These are phyloP conservation scores for Nepenthes alata DNA, from an alignment of 179 eudicot species.

Conservation along the genomic window DNA sequence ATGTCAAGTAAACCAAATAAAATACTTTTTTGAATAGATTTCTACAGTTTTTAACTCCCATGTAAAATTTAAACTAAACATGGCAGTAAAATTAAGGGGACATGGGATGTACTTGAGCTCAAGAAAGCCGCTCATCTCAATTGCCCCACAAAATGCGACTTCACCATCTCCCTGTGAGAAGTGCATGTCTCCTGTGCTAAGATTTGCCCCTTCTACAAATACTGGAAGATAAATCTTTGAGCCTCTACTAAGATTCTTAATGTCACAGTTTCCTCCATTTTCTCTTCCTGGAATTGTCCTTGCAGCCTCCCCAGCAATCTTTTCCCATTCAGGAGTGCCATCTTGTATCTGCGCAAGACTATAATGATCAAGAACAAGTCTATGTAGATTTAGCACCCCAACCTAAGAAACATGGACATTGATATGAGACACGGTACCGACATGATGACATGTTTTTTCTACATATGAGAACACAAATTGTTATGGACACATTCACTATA, in stretches of 20 bases:
- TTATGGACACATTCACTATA: too few relatives aligned
- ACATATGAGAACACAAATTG: too few relatives aligned
- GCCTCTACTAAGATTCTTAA: conserved; percentile 86
- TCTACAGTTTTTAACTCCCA: too few relatives aligned
- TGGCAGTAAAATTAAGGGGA: background rate
- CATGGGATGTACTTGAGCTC: conserved; percentile 62
- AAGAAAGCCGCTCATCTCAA: conserved; percentile 95
- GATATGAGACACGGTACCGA: too few relatives aligned
- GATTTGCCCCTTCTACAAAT: conserved; percentile 86
- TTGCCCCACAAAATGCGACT: conserved; percentile 88
- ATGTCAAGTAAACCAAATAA: too few relatives aligned
- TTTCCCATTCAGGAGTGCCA: conserved; percentile 66
- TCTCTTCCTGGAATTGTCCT: conserved; percentile 94
- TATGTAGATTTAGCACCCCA: too few relatives aligned
- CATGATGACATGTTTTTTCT: too few relatives aligned
- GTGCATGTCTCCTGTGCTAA: conserved; percentile 98
- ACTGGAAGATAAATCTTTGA: conserved; percentile 92
- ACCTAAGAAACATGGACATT: too few relatives aligned
- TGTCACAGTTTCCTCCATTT: conserved; percentile 96
- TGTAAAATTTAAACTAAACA: too few relatives aligned
- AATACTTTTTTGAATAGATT: too few relatives aligned
- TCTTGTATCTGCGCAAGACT: conserved; percentile 37
- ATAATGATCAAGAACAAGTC: background rate
- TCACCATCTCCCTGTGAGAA: conserved; percentile 98
- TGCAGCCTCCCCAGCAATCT: conserved; percentile 75